Evolutionary conservation across 164 flowering plant species (phyloP).

Genomic region (Echeveria elegans): DNA sequence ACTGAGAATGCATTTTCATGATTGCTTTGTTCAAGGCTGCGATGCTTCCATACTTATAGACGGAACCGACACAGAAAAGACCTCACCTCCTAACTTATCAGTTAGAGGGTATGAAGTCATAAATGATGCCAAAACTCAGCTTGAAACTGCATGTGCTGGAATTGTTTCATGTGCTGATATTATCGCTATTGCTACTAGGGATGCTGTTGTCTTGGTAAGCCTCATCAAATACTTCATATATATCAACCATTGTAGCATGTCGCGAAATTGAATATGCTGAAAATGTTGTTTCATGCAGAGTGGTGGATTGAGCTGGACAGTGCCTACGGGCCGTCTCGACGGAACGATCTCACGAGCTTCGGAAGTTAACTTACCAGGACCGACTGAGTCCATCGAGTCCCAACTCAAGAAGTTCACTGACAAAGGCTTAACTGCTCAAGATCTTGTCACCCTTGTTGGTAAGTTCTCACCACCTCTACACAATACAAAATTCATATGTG

Average conservation of each 20-base stretch:
- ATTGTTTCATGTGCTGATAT: constrained; percentile 74
- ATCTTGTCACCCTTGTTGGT: constrained; percentile 77
- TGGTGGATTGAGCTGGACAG: constrained; percentile 59
- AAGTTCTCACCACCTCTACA: constrained; percentile 12
- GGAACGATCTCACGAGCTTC: constrained; percentile 51
- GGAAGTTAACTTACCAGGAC: constrained; percentile 52
- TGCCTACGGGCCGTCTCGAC: constrained; percentile 68
- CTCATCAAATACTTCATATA: background rate
- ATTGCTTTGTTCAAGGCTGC: constrained; percentile 36
- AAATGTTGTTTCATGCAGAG: constrained; percentile 23
- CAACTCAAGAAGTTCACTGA: constrained; percentile 60
- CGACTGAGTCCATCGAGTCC: constrained; percentile 37
- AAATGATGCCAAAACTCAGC: constrained; percentile 55
- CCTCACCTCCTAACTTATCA: constrained; percentile 43
- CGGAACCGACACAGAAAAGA: constrained; percentile 45
- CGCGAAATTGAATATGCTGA: background rate
- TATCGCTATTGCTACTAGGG: constrained; percentile 65
- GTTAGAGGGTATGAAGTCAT: constrained; percentile 61
- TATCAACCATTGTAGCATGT: too few relatives aligned
- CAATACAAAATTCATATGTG: too few relatives aligned
- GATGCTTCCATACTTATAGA: constrained; percentile 60
- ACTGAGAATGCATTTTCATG: constrained; percentile 7
- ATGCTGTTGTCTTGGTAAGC: constrained; percentile 57
- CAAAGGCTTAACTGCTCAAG: constrained; percentile 58
- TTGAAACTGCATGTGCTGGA: constrained; percentile 56